phyloP scores from a whole-genome alignment of 805 yeast genomes.

The Kodamaea sagamina region DNA sequence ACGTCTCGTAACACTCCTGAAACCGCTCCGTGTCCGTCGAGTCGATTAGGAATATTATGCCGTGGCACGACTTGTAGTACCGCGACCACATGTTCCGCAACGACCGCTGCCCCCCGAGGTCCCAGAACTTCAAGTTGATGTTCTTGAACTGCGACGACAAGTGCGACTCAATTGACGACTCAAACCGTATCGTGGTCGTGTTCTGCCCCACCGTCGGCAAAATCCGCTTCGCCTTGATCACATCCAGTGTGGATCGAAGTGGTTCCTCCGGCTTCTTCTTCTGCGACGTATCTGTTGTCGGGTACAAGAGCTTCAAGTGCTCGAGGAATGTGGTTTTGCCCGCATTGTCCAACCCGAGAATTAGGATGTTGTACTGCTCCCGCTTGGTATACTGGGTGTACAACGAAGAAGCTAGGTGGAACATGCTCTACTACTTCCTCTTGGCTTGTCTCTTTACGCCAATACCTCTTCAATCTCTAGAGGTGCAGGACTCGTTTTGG shows the following conservation, averaged over 20 bases:
- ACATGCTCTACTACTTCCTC: slow-evolving; percentile 28
- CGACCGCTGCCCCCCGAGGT: slow-evolving; percentile 92
- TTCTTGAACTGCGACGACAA: slow-evolving; percentile 38
- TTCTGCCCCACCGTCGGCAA: slow-evolving; percentile 97
- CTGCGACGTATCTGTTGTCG: slow-evolving; percentile 25
- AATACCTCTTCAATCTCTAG: too few relatives aligned
- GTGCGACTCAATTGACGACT: slow-evolving; percentile 40
- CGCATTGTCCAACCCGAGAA: slow-evolving; percentile 91
- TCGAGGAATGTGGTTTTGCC: slow-evolving; percentile 72
- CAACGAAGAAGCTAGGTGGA: slow-evolving; percentile 46
- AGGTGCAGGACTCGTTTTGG: neutral
- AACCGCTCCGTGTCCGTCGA: slow-evolving; percentile 82
- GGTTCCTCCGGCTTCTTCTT: slow-evolving; percentile 16
- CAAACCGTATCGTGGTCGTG: slow-evolving; percentile 45
- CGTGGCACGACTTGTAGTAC: slow-evolving; percentile 85
- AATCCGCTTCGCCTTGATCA: slow-evolving; percentile 55
- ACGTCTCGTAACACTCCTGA: slow-evolving; percentile 74
- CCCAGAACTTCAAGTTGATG: slow-evolving; percentile 82
- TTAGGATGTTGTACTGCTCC: slow-evolving; percentile 54
- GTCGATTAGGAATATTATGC: slow-evolving; percentile 88
- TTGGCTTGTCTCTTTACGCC: too few relatives aligned
- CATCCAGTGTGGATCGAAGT: slow-evolving; percentile 21
- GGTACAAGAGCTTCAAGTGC: slow-evolving; percentile 41
- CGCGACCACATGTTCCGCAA: slow-evolving; percentile 84
- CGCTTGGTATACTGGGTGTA: slow-evolving; percentile 48